Evolutionary conservation across 2,329 filamentous ascomycete genomes (phyloP), one percentile per base, ranked within the genome.

Genomic region (Monosporascus sp.): DNA sequence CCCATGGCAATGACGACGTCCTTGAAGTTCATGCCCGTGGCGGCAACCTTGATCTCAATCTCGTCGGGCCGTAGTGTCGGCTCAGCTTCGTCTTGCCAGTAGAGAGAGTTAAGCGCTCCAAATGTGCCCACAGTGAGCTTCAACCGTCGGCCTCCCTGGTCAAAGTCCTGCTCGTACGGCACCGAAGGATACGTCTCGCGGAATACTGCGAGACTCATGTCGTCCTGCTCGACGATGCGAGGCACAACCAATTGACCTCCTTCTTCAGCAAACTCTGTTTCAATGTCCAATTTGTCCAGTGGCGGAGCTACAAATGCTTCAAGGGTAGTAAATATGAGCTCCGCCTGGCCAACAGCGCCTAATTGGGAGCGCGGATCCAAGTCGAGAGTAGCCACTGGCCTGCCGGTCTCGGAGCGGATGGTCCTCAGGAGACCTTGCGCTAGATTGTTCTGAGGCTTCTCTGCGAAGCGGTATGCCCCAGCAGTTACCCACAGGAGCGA

Each of bases 401-500:
- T 51, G 14, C 66, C 49, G 1, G 65, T 65, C 54, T 69, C 67
- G 1, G 66, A 68, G 18, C 67, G 64, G 51, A 69, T 64, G 5
- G 65, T 68, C 22, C 67, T 60, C 48, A 65, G 67, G 4, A 69
- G 56, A 54, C 67, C 67, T 18, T 62, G 51, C 24, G 68, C 57
- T 66, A 69, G 68, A 54, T 68, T 68, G 3, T 67, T 52, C 24
- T 66, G 63, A 6, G 67, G 68, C 2, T 61, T 59, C 3, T 64
- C 68, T 3, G 64, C 59, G 37, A 65, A 62, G 17, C 61, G 59
- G 48, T 69, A 68, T 3, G 68, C 67, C 14, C 68, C 68, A 18
- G 61, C 60, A 14, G 68, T 64, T n/a, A 73, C 62, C 72, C 72
- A 74, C 20, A 74, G 54, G 2, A 68, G 60, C 4, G 70, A 70